These are phyloP conservation scores for Cadophora sp. DNA, from an alignment of 2,329 filamentous ascomycete genomes.

Conservation along the genomic window DNA sequence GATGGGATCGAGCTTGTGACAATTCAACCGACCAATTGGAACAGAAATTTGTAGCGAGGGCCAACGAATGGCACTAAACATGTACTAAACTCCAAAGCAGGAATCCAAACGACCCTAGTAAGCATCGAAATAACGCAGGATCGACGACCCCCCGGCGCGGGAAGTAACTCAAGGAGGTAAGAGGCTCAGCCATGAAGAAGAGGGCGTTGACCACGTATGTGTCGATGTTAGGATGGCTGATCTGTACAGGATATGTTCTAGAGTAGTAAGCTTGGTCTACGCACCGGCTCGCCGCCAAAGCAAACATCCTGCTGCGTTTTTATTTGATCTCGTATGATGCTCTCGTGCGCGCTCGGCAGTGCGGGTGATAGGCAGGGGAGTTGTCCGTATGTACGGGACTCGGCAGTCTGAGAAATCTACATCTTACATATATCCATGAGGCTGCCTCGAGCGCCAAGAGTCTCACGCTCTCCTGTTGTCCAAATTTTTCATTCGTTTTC, in stretches of 20 bases:
- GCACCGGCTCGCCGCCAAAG: background rate
- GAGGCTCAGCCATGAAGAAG: background rate
- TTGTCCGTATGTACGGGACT: background rate
- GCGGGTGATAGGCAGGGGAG: background rate
- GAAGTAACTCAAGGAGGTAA: background rate
- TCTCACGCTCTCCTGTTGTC: background rate
- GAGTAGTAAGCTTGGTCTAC: background rate
- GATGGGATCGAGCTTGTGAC: background rate
- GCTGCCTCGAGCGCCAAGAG: background rate
- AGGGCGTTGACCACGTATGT: background rate
- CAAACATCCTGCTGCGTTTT: background rate
- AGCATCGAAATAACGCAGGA: background rate
- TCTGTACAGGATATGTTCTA: background rate
- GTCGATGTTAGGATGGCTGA: background rate
- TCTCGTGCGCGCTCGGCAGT: background rate
- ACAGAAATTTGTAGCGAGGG: background rate
- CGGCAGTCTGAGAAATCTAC: background rate
- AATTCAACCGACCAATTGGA: background rate
- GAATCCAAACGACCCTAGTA: background rate
- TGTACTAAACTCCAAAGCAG: background rate
- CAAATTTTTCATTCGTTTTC: background rate
- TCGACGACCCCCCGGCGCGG: background rate
- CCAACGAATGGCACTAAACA: background rate
- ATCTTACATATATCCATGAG: background rate
- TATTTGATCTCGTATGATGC: background rate